Evolutionary conservation across 2,329 filamentous ascomycete genomes (phyloP), one percentile per base, ranked within the genome.

Genomic region (Rachicladosporium sp.): DNA sequence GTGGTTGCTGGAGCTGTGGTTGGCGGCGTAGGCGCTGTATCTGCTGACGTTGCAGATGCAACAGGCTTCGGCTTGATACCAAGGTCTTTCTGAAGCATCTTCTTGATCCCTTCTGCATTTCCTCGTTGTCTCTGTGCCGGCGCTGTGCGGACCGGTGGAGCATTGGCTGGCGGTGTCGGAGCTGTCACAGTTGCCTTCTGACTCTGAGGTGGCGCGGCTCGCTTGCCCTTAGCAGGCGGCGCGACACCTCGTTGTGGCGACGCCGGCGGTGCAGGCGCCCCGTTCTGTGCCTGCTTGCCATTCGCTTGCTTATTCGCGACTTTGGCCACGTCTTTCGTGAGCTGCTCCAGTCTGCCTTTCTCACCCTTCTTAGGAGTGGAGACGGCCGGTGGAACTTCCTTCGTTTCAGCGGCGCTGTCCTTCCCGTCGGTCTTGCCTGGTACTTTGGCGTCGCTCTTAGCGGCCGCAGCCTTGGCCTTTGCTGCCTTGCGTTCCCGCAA

Each of bases 401-500:
- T 51, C 41, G 55, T 56, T 19, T 54, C 53, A 31, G 53, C 54
- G 33, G 56, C 57, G 9, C 47, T 37, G 33, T 53, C 51, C 44
- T 47, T 31, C 46, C 49, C 39, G 52, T 55, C 35, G 43, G 33
- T 49, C 44, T 55, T 53, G 23, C 31, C 31, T 31, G 54, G 53
- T 6, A 48, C 50, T 39, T 55, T 75, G 15, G 15, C 15, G 34
- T 77, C 77, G 11, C 66, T 64, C 60, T 82, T 87, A 38, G 63
- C 69, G 29, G 65, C 64, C 21, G 68, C 68, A 4, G 62, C 58
- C 41, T 70, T 72, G 23, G 71, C 71, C 54, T 76, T 77, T 56
- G 77, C 85, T 10, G 85, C 85, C 64, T 93, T 95, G 65, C 91
- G 94, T 59, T 94, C 88, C 48, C 82, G 82, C 29, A 95, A 70